Conservation (phyloP, 2,329 filamentous ascomycete genomes). For the Chaetomium globosum region DNA sequence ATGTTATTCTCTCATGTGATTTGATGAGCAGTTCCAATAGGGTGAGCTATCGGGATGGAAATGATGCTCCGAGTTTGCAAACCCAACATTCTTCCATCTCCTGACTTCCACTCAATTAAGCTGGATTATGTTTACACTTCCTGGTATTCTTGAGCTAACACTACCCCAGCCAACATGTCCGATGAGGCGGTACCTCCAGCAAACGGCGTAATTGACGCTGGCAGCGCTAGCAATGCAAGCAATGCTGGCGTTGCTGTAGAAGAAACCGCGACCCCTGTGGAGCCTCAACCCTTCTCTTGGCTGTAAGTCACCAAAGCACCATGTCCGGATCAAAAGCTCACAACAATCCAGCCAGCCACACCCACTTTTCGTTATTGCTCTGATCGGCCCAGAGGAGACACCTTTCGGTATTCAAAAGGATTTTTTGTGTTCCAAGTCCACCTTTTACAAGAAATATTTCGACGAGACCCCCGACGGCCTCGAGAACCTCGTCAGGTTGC, state of each 20-base stretch:
- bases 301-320: slow-evolving; percentile 35
- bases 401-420: slow-evolving; percentile 63
- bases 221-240: not conserved
- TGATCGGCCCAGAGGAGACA: slow-evolving; percentile 55
- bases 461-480: slow-evolving; percentile 44
- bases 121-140: not conserved
- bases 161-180: slow-evolving; percentile 12
- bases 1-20: not conserved
- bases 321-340: slow-evolving; percentile 15
- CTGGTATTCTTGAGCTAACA: not conserved
- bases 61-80: not conserved
- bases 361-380: slow-evolving; percentile 57
- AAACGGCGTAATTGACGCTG: slow-evolving; percentile 9
- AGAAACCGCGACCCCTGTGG: not conserved
- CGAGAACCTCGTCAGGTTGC: slow-evolving; percentile 55
- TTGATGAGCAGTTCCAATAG: not conserved
- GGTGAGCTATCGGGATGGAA: not conserved
- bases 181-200: slow-evolving; percentile 16
- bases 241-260: slow-evolving; percentile 1
- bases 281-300: slow-evolving; percentile 38
- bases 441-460: slow-evolving; percentile 53
- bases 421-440: slow-evolving; percentile 57
- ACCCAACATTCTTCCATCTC: not conserved
- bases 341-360: slow-evolving; percentile 52
- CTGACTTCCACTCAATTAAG: not conserved